Percentiles rank a stretch among this genome's conserved stretches.
phyloP scores from a whole-genome alignment of 352 stramenopile species.

The Phytophthora meadii region DNA sequence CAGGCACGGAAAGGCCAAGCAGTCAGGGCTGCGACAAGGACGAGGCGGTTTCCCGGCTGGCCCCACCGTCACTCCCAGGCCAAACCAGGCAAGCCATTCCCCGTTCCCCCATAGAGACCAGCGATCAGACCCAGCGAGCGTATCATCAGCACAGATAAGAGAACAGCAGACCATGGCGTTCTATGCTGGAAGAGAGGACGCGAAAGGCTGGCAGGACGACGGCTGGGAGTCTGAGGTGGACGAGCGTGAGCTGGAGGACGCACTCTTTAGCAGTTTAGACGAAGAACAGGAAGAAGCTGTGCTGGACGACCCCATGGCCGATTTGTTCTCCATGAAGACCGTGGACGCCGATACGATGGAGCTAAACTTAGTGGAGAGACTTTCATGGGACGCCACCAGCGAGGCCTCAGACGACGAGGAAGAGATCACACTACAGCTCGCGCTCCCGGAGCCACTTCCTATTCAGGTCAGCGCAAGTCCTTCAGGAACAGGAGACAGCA shows the following conservation, averaged over 20 bases:
- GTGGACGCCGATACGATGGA: conserved; percentile 8
- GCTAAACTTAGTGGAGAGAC: conserved; percentile 27
- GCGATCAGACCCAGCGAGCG: background rate
- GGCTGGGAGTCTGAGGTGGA: conserved; percentile 18
- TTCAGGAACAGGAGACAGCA: conserved; percentile 1
- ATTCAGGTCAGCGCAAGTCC: conserved; percentile 12
- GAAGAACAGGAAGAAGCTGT: conserved; percentile 12
- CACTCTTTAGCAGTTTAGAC: conserved; percentile 28
- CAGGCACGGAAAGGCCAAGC: conserved; percentile 30
- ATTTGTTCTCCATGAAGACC: conserved; percentile 15
- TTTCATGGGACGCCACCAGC: conserved; percentile 37
- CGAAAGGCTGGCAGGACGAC: conserved; percentile 14
- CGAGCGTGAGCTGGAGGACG: conserved; percentile 27
- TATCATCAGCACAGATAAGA: conserved; percentile 7
- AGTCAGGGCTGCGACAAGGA: conserved; percentile 27
- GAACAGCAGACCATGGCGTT: conserved; percentile 34
- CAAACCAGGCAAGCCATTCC: conserved; percentile 30
- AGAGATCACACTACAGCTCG: conserved; percentile 3
- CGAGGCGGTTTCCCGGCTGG: conserved; percentile 27
- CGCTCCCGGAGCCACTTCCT: conserved; percentile 12
- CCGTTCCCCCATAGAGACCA: conserved; percentile 16
- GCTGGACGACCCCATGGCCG: conserved; percentile 15
- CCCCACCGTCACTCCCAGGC: background rate
- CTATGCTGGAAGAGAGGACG: conserved; percentile 27
- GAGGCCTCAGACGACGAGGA: conserved; percentile 24